A percentile compares a stretch with the other conserved stretches of the same genome.
Evolutionary conservation across 495 filamentous ascomycete genomes (phyloP).

Genomic region (Cairneyella variabilis): DNA sequence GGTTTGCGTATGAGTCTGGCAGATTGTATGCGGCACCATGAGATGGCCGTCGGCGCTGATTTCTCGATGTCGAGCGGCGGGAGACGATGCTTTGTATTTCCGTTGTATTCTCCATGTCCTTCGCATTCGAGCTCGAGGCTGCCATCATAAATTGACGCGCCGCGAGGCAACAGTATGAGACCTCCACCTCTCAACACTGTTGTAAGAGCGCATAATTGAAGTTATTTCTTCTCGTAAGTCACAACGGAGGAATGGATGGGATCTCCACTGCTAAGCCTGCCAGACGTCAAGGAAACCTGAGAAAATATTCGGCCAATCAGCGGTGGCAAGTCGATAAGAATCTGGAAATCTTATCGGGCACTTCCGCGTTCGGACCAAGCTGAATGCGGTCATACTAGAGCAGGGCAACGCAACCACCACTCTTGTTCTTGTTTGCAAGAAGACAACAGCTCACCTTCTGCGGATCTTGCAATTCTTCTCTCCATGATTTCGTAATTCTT

Average conservation of each 20-base stretch:
- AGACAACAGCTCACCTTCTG: too few species aligned
- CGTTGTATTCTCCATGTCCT: not conserved
- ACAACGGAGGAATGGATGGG: not conserved
- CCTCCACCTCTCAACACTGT: not conserved
- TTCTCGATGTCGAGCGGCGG: not conserved
- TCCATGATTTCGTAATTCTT: not conserved
- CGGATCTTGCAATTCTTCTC: too few species aligned
- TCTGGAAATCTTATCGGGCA: not conserved
- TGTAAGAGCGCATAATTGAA: not conserved
- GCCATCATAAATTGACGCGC: conserved; percentile 1
- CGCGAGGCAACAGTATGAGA: not conserved
- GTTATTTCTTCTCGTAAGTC: not conserved
- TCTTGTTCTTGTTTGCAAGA: not conserved
- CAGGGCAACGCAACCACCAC: not conserved
- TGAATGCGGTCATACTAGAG: not conserved
- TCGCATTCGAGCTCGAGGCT: not conserved
- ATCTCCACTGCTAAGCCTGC: too few species aligned
- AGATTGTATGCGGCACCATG: conserved; percentile 14
- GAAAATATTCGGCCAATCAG: not conserved
- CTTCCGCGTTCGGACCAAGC: not conserved
- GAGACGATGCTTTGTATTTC: not conserved
- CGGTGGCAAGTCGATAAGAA: not conserved
- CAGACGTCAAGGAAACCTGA: too few species aligned
- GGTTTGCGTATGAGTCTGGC: conserved; percentile 34
- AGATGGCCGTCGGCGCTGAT: not conserved